phyloP scores from a whole-genome alignment of 2,329 filamentous ascomycete species.

The Stagonosporopsis vannaccii region DNA sequence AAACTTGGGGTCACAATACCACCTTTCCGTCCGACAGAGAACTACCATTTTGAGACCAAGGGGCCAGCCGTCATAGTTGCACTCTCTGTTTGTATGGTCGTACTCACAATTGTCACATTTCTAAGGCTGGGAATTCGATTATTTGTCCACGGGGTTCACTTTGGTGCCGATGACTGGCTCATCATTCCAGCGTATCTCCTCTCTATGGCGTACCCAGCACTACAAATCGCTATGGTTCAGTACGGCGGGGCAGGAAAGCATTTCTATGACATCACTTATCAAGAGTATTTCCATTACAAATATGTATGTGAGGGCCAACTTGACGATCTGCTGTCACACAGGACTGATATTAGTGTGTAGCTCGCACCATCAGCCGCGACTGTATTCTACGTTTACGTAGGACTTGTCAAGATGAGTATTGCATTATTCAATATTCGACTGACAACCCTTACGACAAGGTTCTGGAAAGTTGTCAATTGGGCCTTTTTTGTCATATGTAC shows the following conservation, averaged over 20 bases:
- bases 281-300: conserved; percentile 13
- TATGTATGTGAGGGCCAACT: neutral
- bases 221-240: conserved; percentile 14
- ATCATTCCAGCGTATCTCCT: conserved; percentile 15
- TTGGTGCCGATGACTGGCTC: conserved; percentile 17
- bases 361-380: conserved; percentile 8
- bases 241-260: conserved; percentile 13
- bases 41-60: conserved; percentile 12
- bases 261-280: conserved; percentile 15
- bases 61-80: conserved; percentile 5
- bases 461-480: conserved; percentile 12
- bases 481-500: conserved; percentile 10
- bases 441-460: conserved; percentile 10
- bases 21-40: conserved; percentile 6
- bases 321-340: neutral
- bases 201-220: conserved; percentile 10
- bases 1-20: conserved; percentile 11
- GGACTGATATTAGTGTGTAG: conserved; percentile 4
- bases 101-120: conserved; percentile 7
- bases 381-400: conserved; percentile 15
- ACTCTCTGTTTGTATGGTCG: conserved; percentile 12
- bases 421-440: conserved; percentile 16
- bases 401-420: conserved; percentile 15
- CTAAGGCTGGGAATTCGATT: conserved; percentile 10
- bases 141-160: conserved; percentile 11